Conservation (phyloP, 2,329 filamentous ascomycete species). For the Fusarium marasasianum region DNA sequence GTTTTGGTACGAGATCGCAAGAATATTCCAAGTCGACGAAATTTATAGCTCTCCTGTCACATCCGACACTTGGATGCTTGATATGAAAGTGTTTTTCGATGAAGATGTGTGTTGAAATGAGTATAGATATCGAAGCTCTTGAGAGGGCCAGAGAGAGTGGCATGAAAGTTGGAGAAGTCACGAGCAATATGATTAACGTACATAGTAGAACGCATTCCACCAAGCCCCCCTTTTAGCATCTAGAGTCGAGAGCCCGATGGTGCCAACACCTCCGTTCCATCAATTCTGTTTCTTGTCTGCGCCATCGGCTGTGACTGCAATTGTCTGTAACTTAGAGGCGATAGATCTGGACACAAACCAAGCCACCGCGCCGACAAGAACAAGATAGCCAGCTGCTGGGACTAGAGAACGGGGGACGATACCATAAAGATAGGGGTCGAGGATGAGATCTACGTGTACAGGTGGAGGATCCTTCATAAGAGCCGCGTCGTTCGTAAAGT, state of each 20-base stretch:
- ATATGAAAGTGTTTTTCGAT: slow-evolving; percentile 15
- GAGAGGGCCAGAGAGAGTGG: slow-evolving; percentile 26
- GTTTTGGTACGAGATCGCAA: slow-evolving; percentile 23
- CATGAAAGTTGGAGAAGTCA: slow-evolving; percentile 29
- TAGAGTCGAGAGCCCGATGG: slow-evolving; percentile 25
- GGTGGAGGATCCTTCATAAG: slow-evolving; percentile 80
- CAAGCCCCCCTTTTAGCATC: slow-evolving; percentile 21
- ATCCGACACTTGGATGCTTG: slow-evolving; percentile 14
- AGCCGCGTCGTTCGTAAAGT: slow-evolving; percentile 76
- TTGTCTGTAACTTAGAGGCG: slow-evolving; percentile 40
- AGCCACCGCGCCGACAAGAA: slow-evolving; percentile 63
- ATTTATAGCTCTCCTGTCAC: slow-evolving; percentile 21
- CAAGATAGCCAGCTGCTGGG: slow-evolving; percentile 75
- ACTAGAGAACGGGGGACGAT: slow-evolving; percentile 80
- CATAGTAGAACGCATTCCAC: slow-evolving; percentile 44
- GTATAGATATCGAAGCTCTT: slow-evolving; percentile 25
- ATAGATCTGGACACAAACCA: slow-evolving; percentile 55
- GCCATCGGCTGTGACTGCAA: slow-evolving; percentile 39
- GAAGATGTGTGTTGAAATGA: slow-evolving; percentile 17
- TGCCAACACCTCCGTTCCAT: slow-evolving; percentile 8
- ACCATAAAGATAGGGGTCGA: slow-evolving; percentile 87
- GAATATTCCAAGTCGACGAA: slow-evolving; percentile 13
- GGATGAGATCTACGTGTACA: slow-evolving; percentile 81
- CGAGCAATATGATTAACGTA: slow-evolving; percentile 40
- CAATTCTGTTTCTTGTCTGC: slow-evolving; percentile 52